Evolutionary conservation across 1,139 yeast species (phyloP), one percentile per base, ranked within the genome.

Genomic region (Candida sojae): DNA sequence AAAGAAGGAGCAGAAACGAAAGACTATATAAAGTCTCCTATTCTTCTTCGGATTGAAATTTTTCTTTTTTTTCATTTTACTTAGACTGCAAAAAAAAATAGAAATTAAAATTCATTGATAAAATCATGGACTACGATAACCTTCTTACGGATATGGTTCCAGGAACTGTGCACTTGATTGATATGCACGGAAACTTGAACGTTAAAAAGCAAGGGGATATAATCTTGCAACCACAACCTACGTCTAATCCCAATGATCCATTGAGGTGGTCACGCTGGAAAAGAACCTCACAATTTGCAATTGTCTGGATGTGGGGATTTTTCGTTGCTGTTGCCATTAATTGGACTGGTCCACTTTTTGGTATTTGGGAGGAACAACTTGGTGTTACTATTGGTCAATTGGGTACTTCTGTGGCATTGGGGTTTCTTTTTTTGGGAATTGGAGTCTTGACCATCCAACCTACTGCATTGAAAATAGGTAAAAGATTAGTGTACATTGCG

Each of bases 361-460:
- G 62, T 1, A 57, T 56, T 12, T 73, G 75, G 73, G 63, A 67
- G 2, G 54, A 44, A 10, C 60, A 54, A 13, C 53, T 57, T 21
- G 51, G 55, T 5, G 49, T 50, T 13, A 52, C 66, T 1, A 62
- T 55, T 37, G 47, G 39, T 35, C 58, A 67, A 45, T 59, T 71
- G 43, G 69, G 69, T 43, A 55, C 61, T 17, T 52, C 67, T 6
- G 52, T 62, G 9, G 80, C 79, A 0, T 51, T 70, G 34, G 57
- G 62, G 32, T 72, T 69, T 51, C 48, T 71, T 5, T 70, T 70
- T 44, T 60, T 72, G 40, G 77, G 74, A 1, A 50, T 72, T 3
- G 78, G 77, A 2, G 70, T 75, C 45, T 48, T 70, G 6, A 51
- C 68, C 28, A 63, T 73, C 39, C 77, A 73, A 53, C 78, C 78